Conservation (phyloP, 768 basidiomycete species). For the Goffeauzyma gilvescens region DNA sequence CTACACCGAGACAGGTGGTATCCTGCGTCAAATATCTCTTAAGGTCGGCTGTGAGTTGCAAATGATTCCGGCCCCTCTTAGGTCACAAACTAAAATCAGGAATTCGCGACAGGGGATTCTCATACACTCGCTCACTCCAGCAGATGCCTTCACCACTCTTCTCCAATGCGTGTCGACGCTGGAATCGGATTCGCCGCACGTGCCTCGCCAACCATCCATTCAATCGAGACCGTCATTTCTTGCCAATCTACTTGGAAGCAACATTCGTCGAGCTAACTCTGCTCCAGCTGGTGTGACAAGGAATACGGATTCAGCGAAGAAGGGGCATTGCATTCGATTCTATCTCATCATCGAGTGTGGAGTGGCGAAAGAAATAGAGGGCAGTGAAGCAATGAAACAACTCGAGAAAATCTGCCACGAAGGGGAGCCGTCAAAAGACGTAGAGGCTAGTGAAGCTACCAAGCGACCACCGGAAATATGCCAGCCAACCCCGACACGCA, state of each 20-base stretch:
- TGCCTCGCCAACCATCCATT: neutral
- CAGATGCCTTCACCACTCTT: neutral
- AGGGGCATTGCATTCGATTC: slow-evolving; percentile 4
- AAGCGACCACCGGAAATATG: too few relatives aligned
- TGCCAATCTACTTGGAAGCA: slow-evolving; percentile 2
- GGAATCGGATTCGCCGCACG: slow-evolving; percentile 4
- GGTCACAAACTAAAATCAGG: neutral
- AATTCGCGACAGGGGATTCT: slow-evolving; percentile 17
- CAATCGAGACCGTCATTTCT: slow-evolving; percentile 1
- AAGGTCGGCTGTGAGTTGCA: slow-evolving; percentile 12
- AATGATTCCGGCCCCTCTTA: neutral
- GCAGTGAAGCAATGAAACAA: too few relatives aligned
- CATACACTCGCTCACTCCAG: slow-evolving; percentile 17
- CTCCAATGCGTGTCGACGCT: slow-evolving; percentile 10
- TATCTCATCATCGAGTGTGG: neutral
- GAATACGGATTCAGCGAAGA: neutral
- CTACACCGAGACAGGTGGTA: slow-evolving; percentile 8
- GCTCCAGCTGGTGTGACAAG: slow-evolving; percentile 1
- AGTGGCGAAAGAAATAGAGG: neutral
- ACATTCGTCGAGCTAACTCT: slow-evolving; percentile 5
- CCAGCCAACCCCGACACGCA: too few relatives aligned
- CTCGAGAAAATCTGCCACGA: too few relatives aligned
- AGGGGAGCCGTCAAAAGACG: too few relatives aligned
- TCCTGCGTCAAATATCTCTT: slow-evolving; percentile 29
- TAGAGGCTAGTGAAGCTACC: too few relatives aligned